Percentiles rank a stretch among this genome's conserved stretches.
Conservation (phyloP, 441 rosid genomes). For the Breynia disticha region DNA sequence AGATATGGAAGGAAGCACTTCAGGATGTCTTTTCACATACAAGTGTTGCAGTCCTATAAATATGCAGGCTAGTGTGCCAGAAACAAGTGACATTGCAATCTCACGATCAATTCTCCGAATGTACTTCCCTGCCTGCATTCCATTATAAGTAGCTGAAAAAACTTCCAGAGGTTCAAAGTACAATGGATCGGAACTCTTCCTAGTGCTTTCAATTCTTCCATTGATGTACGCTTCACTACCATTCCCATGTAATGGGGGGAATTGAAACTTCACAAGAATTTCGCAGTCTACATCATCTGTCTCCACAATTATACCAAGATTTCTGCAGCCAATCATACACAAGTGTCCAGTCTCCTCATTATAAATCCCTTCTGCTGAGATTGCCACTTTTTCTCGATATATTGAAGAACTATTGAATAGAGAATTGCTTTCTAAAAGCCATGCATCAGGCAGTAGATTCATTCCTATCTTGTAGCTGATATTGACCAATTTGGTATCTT, state of each 20-base stretch:
- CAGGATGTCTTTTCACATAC: conserved; percentile 19
- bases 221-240: conserved; percentile 11
- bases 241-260: conserved; percentile 18
- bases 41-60: conserved; percentile 20
- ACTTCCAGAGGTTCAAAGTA: conserved; percentile 19
- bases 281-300: conserved; percentile 22
- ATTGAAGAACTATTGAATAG: neutral
- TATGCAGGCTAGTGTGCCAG: conserved; percentile 20
- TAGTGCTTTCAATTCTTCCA: conserved; percentile 31
- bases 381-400: conserved; percentile 5
- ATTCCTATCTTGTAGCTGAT: conserved; percentile 27
- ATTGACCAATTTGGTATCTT: conserved; percentile 8
- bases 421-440: neutral
- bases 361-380: conserved; percentile 36
- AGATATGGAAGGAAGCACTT: conserved; percentile 24
- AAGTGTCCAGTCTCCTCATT: conserved; percentile 22
- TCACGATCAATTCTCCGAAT: conserved; percentile 19
- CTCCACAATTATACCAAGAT: conserved; percentile 1
- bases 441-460: neutral
- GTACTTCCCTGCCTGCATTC: neutral
- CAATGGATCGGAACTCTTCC: conserved; percentile 19
- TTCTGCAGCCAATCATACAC: conserved; percentile 38
- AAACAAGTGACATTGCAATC: conserved; percentile 18
- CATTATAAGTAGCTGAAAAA: conserved; percentile 5
- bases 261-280: conserved; percentile 21